Evolutionary conservation across 768 basidiomycete species (phyloP).

Genomic region (Tubosaeta brunneosetosa): DNA sequence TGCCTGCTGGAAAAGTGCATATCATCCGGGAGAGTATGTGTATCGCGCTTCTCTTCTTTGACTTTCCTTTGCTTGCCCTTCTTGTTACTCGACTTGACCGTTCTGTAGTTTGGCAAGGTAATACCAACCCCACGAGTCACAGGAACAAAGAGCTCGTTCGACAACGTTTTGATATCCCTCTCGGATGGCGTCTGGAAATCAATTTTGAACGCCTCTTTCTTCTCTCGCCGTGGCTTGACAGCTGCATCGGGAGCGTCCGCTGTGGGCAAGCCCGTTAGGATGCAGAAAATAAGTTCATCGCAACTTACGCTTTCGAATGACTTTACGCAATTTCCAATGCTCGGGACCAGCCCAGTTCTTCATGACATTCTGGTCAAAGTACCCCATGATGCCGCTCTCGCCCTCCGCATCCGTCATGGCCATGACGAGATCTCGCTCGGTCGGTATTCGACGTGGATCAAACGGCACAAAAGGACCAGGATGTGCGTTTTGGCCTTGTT

Average conservation of each 20-base stretch:
- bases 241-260: slow-evolving; percentile 50
- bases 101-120: slow-evolving; percentile 54
- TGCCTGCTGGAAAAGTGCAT: slow-evolving; percentile 95
- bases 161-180: slow-evolving; percentile 54
- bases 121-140: slow-evolving; percentile 67
- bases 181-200: slow-evolving; percentile 65
- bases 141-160: slow-evolving; percentile 75
- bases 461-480: slow-evolving; percentile 66
- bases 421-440: slow-evolving; percentile 77
- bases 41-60: slow-evolving; percentile 60
- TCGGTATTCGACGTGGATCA: slow-evolving; percentile 75
- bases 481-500: slow-evolving; percentile 34
- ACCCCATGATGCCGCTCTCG: slow-evolving; percentile 63
- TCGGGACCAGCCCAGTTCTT: slow-evolving; percentile 99
- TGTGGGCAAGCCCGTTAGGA: slow-evolving; percentile 14
- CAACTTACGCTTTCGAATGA: slow-evolving; percentile 68
- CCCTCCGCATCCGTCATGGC: slow-evolving; percentile 73
- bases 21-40: slow-evolving; percentile 87
- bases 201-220: slow-evolving; percentile 79
- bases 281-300: background rate
- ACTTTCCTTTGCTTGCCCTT: slow-evolving; percentile 44
- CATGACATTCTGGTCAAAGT: slow-evolving; percentile 80
- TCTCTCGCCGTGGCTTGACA: slow-evolving; percentile 54
- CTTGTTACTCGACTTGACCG: slow-evolving; percentile 21
- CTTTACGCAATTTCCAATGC: slow-evolving; percentile 92